These are phyloP conservation scores for Aspergillus taichungensis DNA, from an alignment of 495 filamentous ascomycete species.

Conservation along the genomic window DNA sequence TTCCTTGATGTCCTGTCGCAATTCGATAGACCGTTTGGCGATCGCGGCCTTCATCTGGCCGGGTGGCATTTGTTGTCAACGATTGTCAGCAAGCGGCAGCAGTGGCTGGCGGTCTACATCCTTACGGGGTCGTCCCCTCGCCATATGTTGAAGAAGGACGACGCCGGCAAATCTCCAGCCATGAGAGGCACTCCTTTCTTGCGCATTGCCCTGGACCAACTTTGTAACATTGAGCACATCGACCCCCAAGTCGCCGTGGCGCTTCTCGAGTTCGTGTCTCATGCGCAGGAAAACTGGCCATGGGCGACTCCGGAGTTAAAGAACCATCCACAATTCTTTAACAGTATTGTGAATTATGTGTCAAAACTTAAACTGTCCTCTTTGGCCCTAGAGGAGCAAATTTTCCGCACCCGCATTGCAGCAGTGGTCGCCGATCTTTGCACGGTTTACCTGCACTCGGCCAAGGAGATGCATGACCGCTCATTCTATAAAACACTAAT, in stretches of 20 bases:
- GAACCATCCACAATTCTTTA: constrained; percentile 63
- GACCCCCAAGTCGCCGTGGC: constrained; percentile 54
- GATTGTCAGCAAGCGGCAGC: constrained; percentile 83
- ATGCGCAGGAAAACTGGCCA: constrained; percentile 84
- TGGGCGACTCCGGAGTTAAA: constrained; percentile 75
- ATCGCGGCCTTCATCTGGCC: constrained; percentile 48
- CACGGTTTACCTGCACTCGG: constrained; percentile 81
- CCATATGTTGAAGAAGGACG: constrained; percentile 53
- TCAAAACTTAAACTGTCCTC: constrained; percentile 48
- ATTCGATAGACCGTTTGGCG: constrained; percentile 66
- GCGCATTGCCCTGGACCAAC: constrained; percentile 60
- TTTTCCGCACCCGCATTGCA: constrained; percentile 60
- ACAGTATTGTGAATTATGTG: constrained; percentile 57
- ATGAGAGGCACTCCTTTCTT: constrained; percentile 57
- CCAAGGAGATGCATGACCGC: constrained; percentile 60
- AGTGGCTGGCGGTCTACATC: constrained; percentile 89
- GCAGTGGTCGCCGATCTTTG: constrained; percentile 79
- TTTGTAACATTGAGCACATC: constrained; percentile 58
- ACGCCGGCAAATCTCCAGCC: constrained; percentile 24
- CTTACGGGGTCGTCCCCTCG: constrained; percentile 80
- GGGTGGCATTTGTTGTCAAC: constrained; percentile 83
- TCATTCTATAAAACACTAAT: constrained; percentile 60
- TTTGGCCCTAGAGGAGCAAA: constrained; percentile 31
- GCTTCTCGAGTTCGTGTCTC: constrained; percentile 76
- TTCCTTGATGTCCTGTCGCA: constrained; percentile 72